Evolutionary conservation across 2,329 filamentous ascomycete species (phyloP).

Genomic region (Tolypocladium ophioglossoides): DNA sequence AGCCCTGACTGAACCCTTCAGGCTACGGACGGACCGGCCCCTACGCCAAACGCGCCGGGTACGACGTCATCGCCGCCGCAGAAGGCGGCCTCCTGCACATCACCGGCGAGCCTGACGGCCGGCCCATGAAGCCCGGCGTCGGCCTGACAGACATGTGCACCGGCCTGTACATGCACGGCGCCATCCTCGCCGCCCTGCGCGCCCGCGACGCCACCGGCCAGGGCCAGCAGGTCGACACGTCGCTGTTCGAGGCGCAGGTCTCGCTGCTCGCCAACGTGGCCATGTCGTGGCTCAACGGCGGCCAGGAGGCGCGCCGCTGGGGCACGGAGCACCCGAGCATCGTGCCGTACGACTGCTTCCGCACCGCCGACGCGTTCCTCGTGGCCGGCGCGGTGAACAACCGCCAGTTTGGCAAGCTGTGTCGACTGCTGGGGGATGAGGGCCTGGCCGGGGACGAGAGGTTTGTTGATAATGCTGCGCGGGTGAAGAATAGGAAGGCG

Average conservation of each 20-base stretch:
- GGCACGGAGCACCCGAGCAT: conserved; percentile 35
- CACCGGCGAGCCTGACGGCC: conserved; percentile 27
- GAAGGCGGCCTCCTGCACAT: conserved; percentile 32
- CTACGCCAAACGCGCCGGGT: conserved; percentile 29
- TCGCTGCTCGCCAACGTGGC: conserved; percentile 30
- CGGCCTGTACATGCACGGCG: conserved; percentile 32
- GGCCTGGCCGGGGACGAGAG: conserved; percentile 13
- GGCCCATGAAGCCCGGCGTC: conserved; percentile 28
- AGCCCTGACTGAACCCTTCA: not conserved
- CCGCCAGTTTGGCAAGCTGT: conserved; percentile 21
- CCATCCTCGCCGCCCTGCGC: conserved; percentile 29
- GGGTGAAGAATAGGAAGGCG: conserved; percentile 24
- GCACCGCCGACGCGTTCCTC: conserved; percentile 21
- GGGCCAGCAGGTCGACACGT: conserved; percentile 32
- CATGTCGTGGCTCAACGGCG: conserved; percentile 25
- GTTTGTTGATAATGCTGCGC: conserved; percentile 19
- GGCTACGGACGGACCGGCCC: conserved; percentile 25
- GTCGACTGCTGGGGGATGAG: conserved; percentile 12
- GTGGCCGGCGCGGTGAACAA: conserved; percentile 24
- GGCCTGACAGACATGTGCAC: conserved; percentile 33
- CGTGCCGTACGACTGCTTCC: conserved; percentile 34
- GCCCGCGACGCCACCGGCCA: conserved; percentile 23
- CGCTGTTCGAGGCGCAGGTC: conserved; percentile 33
- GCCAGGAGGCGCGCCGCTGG: conserved; percentile 28
- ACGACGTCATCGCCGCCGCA: conserved; percentile 32